Base-by-base conservation (phyloP, 2,329 filamentous ascomycete genomes). In the Penicillium sp. region DNA sequence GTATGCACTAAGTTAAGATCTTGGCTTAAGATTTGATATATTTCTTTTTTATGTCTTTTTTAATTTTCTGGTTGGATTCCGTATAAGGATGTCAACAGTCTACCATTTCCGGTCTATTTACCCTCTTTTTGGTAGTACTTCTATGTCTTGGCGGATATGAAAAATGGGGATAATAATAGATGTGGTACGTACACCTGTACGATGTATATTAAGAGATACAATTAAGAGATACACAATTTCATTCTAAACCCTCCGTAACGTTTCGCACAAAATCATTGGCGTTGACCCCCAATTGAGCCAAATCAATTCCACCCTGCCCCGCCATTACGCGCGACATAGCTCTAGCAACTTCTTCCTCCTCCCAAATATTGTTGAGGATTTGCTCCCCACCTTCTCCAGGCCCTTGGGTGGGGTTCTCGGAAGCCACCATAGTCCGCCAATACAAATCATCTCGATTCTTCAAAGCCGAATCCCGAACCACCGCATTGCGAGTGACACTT, bases 261-360 rank as follows among this genome's bases (percentile, higher is more conserved):
- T 69, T 71, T 39, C 74, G 73, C 31, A 79, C 78, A 69, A 77
- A 79, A 47, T 73, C 72, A 48, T 71, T 69, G 20, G 74, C 77
- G 61, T 72, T 75, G 55, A 71, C 72, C 11, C 75, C 74, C 58
- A 79, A 61, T 59, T 70, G 71, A 13, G 70, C 72, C 52, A 79
- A 56, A 65, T 78, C 73, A 20, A 79, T 65, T 4, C 71, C 72
- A 40, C 72, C 74, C 14, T 73, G 81, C 60, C 93, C 89, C 78
- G 92, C 89, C 82, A 95, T 88, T 24, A 89, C 85, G 50, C 82
- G 78, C 7, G 85, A 88, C 76, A 97, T 90, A 43, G 88, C 87
- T 10, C 80, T 77, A 53, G 77, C 73, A 24, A 80, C 78, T 61
- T 79, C 77, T 56, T 78, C 74, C 87, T 95, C 96, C 71, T 96